Conservation (phyloP, 148 eudicot genomes). For the Amaranthus hypochondriacus region DNA sequence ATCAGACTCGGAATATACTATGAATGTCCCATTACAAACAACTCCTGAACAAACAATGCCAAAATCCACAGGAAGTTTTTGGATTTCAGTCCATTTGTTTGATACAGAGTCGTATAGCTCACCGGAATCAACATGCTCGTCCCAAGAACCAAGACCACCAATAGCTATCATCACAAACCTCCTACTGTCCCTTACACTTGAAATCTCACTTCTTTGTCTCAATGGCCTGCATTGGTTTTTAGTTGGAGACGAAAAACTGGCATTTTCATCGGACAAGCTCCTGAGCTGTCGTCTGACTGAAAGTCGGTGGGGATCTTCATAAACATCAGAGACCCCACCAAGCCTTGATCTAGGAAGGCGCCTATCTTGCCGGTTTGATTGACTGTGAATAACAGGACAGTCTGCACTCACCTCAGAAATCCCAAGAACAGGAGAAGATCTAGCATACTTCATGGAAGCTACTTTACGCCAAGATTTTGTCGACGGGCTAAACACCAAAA, state of each 20-base stretch:
- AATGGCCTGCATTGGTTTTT: slow-evolving; percentile 44
- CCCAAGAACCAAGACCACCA: slow-evolving; percentile 92
- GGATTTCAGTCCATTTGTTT: slow-evolving; percentile 94
- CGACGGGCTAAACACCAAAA: slow-evolving; percentile 62
- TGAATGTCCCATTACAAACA: slow-evolving; percentile 63
- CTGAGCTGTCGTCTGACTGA: slow-evolving; percentile 80
- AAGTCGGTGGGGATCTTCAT: slow-evolving; percentile 92
- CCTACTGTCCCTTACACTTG: slow-evolving; percentile 40
- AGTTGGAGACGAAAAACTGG: slow-evolving; percentile 19
- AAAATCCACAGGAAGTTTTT: slow-evolving; percentile 68
- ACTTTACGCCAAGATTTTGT: slow-evolving; percentile 74
- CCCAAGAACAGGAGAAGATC: slow-evolving; percentile 82
- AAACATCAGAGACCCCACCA: slow-evolving; percentile 85
- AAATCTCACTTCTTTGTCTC: slow-evolving; percentile 48
- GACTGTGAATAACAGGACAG: slow-evolving; percentile 43
- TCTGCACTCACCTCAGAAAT: slow-evolving; percentile 57
- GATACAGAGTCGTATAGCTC: slow-evolving; percentile 76
- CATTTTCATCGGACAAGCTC: slow-evolving; percentile 55
- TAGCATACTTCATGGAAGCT: slow-evolving; percentile 80
- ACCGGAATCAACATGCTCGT: slow-evolving; percentile 80
- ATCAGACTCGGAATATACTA: slow-evolving; percentile 79
- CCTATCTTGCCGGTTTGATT: slow-evolving; percentile 61
- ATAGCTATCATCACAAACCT: slow-evolving; percentile 75
- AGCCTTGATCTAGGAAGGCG: slow-evolving; percentile 60
- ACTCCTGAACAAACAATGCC: slow-evolving; percentile 82